phyloP scores from a whole-genome alignment of 192 early-diverging fungal genomes.

The Funneliformis geosporum region DNA sequence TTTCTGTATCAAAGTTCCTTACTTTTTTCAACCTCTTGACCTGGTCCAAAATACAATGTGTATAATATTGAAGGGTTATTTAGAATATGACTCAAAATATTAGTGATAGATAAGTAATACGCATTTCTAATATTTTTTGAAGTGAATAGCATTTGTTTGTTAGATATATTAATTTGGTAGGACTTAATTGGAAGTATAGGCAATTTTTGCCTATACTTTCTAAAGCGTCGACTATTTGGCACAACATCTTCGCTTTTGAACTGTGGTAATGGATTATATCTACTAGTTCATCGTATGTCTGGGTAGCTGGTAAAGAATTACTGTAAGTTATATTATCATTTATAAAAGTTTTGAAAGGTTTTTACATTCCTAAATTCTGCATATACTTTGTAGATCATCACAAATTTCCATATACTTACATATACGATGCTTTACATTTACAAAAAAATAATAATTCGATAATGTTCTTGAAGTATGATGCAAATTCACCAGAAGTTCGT shows the following conservation, averaged over 20 bases:
- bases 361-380: too few relatives aligned
- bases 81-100: background rate
- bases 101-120: background rate
- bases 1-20: background rate
- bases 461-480: too few relatives aligned
- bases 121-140: background rate
- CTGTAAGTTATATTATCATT: too few relatives aligned
- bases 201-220: background rate
- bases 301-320: too few relatives aligned
- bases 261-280: background rate
- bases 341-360: too few relatives aligned
- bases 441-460: too few relatives aligned
- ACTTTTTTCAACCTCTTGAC: background rate
- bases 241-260: background rate
- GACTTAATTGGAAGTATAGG: background rate
- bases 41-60: background rate
- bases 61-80: background rate
- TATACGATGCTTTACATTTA: too few relatives aligned
- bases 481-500: too few relatives aligned
- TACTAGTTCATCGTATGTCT: background rate
- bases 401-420: too few relatives aligned
- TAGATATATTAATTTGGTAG: background rate
- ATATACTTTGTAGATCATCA: too few relatives aligned
- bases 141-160: background rate
- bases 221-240: background rate